These are phyloP conservation scores for Alternaria conjuncta DNA, from an alignment of 2,329 filamentous ascomycete genomes.

Conservation along the genomic window DNA sequence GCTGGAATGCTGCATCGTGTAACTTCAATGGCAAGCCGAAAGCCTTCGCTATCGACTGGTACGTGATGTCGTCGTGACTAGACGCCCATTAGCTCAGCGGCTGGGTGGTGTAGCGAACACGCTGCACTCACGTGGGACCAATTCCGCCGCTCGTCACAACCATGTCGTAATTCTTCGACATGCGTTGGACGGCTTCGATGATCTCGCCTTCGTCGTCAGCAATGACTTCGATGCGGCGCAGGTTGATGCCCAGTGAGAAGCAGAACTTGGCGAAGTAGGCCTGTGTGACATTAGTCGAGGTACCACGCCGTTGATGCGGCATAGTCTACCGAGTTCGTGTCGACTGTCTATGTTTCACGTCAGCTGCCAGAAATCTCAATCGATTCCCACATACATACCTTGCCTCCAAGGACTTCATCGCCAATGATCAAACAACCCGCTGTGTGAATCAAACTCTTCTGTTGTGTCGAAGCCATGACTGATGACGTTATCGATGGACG, in stretches of 20 bases:
- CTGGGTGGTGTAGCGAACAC: slow-evolving; percentile 12
- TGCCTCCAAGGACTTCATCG: slow-evolving; percentile 95
- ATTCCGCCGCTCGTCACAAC: slow-evolving; percentile 96
- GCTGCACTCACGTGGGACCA: slow-evolving; percentile 79
- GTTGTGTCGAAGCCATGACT: slow-evolving; percentile 58
- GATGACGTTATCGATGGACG: slow-evolving; percentile 47
- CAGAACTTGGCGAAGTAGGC: slow-evolving; percentile 70
- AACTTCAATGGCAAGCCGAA: slow-evolving; percentile 79
- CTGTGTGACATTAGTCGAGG: slow-evolving; percentile 27
- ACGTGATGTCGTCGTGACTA: slow-evolving; percentile 97
- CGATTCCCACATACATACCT: slow-evolving; percentile 62
- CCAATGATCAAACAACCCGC: slow-evolving; percentile 94
- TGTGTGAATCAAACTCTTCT: slow-evolving; percentile 77
- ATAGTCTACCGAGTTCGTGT: slow-evolving; percentile 64
- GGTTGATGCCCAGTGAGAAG: slow-evolving; percentile 68
- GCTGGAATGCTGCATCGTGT: slow-evolving; percentile 76
- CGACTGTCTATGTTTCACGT: slow-evolving; percentile 60
- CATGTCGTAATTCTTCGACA: slow-evolving; percentile 91
- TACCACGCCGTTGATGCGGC: background rate
- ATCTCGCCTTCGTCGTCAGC: slow-evolving; percentile 92
- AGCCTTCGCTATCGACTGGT: slow-evolving; percentile 89
- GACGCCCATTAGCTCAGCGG: slow-evolving; percentile 21
- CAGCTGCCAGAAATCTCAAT: slow-evolving; percentile 19
- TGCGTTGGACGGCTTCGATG: slow-evolving; percentile 81
- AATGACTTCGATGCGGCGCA: slow-evolving; percentile 91